Base-by-base conservation (phyloP, 2,329 filamentous ascomycete species). In the Alternaria sp. region DNA sequence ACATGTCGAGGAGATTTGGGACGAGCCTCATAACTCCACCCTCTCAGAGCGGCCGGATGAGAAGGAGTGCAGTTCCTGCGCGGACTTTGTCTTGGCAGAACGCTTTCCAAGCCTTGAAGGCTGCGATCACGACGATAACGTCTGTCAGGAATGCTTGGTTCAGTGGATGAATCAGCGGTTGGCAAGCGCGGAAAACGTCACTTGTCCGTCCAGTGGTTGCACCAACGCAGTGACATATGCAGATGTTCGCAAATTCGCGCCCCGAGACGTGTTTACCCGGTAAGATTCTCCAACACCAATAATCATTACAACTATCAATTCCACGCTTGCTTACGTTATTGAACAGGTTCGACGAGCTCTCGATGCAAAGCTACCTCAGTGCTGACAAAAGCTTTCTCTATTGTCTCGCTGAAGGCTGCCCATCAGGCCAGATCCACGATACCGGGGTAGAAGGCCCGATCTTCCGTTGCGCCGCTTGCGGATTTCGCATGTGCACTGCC, bases 391-490 rank as follows among this genome's bases (percentile, higher is more conserved):
- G 19, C 23, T 61, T 61, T 8, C 13, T 43, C 0, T 55, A 57
- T 25, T 63, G 60, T 12, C 47, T 51, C 2, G 43, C 32, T 3
- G n/a, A 40, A 23, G 49, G 45, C 7, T 66, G 64, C 15, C 21
- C 10, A 3, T 66, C 57, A 0, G 57, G 61, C 0, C 57, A 64
- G 19, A 57, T 64, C 1, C 61, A 66, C 45, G 61, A 59, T 6
- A 45, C 15, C 1, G 26, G 46, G 0, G 12, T 28, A 0, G 25
- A 49, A 19, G 51, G 46, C 0, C 23, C 57, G 0, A 60, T 62
- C 19, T 67, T 54, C 3, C 51, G 58, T 4, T 67, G 61, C 17
- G 23, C 5, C 1, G 55, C 40, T 4, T 67, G 58, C 3, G 13
- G 12, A 1, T 54, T 15, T 8, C 58, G 55, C 2, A 26, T 60